A percentile compares a stretch with the other conserved stretches of the same genome.
These are phyloP conservation scores for Yarrowia sp. DNA, from an alignment of 805 yeast species.

Conservation along the genomic window DNA sequence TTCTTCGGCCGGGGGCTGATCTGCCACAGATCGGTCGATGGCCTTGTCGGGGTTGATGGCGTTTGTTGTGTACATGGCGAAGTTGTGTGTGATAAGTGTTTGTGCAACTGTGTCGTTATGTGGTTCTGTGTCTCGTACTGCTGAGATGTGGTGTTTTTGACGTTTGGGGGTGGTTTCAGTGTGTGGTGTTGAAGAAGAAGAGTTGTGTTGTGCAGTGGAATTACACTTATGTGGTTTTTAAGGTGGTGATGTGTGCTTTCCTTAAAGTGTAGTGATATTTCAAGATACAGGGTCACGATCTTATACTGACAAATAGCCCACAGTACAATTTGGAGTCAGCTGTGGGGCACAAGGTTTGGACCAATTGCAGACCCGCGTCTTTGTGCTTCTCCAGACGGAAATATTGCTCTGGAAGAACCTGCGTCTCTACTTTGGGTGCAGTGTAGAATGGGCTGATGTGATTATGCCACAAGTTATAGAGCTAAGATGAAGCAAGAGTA, in stretches of 20 bases:
- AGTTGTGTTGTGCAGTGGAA: too few relatives aligned
- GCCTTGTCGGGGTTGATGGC: slow-evolving; percentile 52
- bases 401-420: background rate
- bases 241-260: too few relatives aligned
- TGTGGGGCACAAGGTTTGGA: background rate
- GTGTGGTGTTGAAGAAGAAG: too few relatives aligned
- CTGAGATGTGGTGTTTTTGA: background rate
- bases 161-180: too few relatives aligned
- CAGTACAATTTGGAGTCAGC: too few relatives aligned
- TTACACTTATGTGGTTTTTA: too few relatives aligned
- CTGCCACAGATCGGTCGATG: slow-evolving; percentile 73
- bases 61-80: slow-evolving; percentile 40
- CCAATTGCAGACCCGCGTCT: slow-evolving; percentile 1
- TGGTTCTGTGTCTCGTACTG: background rate
- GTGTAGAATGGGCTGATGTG: background rate
- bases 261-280: too few relatives aligned
- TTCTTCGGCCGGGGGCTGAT: slow-evolving; percentile 78
- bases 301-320: too few relatives aligned
- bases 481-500: too few relatives aligned
- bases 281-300: too few relatives aligned
- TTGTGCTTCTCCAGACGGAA: background rate
- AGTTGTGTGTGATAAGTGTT: background rate
- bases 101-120: background rate
- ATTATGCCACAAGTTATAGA: too few relatives aligned
- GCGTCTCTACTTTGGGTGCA: background rate